These are phyloP conservation scores for Megacollybia platyphylla DNA, from an alignment of 1,284 basidiomycete species.

Conservation along the genomic window DNA sequence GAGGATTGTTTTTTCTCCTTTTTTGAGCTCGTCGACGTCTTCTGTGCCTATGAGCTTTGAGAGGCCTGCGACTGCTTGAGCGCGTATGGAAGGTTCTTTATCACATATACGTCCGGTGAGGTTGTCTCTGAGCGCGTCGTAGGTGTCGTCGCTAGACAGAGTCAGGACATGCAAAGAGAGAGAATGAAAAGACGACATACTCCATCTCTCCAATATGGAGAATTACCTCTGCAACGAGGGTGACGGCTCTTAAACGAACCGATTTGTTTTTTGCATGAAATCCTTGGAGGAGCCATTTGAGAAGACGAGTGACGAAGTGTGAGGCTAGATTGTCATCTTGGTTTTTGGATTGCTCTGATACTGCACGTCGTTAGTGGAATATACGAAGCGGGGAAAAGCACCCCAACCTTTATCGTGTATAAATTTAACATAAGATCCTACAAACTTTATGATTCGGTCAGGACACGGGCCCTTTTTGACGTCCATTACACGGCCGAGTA, in stretches of 20 bases:
- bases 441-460: constrained; percentile 78
- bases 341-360: constrained; percentile 23
- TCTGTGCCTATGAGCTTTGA: constrained; percentile 77
- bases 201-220: constrained; percentile 75
- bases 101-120: constrained; percentile 76
- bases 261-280: constrained; percentile 87
- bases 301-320: constrained; percentile 62
- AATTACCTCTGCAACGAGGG: constrained; percentile 74
- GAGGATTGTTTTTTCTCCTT: constrained; percentile 52
- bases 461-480: constrained; percentile 81
- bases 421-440: constrained; percentile 74
- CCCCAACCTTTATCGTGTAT: constrained; percentile 70
- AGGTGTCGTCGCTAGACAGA: constrained; percentile 68
- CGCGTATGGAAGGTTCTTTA: constrained; percentile 76
- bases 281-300: constrained; percentile 74
- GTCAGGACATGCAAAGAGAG: neutral
- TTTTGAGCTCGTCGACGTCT: constrained; percentile 51
- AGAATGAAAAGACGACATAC: constrained; percentile 28
- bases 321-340: constrained; percentile 63
- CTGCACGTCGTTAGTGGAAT: neutral
- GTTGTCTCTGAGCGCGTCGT: constrained; percentile 50
- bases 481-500: constrained; percentile 60
- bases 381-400: constrained; percentile 3
- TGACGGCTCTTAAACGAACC: constrained; percentile 72
- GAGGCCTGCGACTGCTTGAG: constrained; percentile 78